phyloP scores from a whole-genome alignment of 495 filamentous ascomycete genomes.

The Lophiotrema nucula region DNA sequence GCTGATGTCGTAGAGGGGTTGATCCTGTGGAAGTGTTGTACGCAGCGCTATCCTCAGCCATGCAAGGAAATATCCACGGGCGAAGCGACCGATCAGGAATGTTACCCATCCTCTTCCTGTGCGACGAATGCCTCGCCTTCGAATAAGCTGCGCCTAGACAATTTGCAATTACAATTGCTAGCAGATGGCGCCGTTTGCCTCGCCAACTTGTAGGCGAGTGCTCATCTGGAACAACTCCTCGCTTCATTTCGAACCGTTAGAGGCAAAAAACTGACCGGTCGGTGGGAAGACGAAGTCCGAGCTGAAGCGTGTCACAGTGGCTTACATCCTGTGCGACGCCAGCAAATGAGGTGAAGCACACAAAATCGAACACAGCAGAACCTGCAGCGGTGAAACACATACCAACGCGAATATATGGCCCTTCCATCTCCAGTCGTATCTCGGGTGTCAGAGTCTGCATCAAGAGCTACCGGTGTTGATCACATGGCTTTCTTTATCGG shows the following conservation, averaged over 20 bases:
- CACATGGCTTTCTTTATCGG: too few relatives aligned
- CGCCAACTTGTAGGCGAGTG: neutral
- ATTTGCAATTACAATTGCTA: too few relatives aligned
- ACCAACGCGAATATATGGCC: neutral
- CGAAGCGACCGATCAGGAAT: neutral
- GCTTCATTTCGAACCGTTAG: too few relatives aligned
- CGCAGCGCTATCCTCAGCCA: neutral
- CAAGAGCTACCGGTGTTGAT: too few relatives aligned
- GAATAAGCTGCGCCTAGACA: too few relatives aligned
- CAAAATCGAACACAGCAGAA: neutral
- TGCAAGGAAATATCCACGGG: neutral
- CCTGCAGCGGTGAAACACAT: constrained; percentile 19
- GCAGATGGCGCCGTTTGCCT: neutral
- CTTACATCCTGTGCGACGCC: neutral
- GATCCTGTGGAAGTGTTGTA: neutral
- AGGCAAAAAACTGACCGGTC: too few relatives aligned
- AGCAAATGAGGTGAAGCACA: neutral
- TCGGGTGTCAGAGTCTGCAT: neutral
- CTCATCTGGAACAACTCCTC: too few relatives aligned
- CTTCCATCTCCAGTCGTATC: neutral
- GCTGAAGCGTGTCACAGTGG: neutral
- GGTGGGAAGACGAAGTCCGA: neutral
- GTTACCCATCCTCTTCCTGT: neutral
- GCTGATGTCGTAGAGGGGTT: neutral
- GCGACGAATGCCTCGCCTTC: too few relatives aligned